phyloP scores from a whole-genome alignment of 495 filamentous ascomycete species.

The Penicillium paradoxum region DNA sequence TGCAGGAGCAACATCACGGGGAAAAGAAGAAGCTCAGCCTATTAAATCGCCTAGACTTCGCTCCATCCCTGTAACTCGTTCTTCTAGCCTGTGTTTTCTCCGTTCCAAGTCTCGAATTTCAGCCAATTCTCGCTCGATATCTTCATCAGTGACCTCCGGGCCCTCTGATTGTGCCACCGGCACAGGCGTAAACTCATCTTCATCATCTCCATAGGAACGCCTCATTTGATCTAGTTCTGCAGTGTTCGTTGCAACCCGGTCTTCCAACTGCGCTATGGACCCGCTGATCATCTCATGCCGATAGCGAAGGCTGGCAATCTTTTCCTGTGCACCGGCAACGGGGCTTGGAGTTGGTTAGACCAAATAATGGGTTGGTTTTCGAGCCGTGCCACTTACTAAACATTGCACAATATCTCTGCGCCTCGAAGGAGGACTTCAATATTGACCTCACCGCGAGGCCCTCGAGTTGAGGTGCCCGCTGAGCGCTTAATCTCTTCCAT shows the following conservation, averaged over 20 bases:
- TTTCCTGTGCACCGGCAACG: constrained; percentile 75
- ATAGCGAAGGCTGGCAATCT: constrained; percentile 64
- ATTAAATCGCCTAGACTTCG: constrained; percentile 65
- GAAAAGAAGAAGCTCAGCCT: constrained; percentile 30
- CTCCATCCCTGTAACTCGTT: constrained; percentile 71
- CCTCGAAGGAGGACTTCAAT: constrained; percentile 80
- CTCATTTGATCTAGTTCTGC: constrained; percentile 72
- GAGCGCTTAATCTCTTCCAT: constrained; percentile 72
- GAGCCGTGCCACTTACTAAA: constrained; percentile 57
- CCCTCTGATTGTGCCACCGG: constrained; percentile 44
- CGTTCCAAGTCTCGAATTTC: constrained; percentile 72
- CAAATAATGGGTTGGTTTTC: background rate
- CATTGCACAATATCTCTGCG: constrained; percentile 82
- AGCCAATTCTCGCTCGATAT: constrained; percentile 69
- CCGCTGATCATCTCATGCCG: constrained; percentile 67
- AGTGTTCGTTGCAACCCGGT: constrained; percentile 70
- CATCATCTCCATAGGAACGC: constrained; percentile 39
- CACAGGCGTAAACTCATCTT: constrained; percentile 27
- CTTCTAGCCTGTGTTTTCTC: constrained; percentile 71
- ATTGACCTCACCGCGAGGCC: constrained; percentile 67
- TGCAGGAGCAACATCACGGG: background rate
- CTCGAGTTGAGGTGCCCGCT: constrained; percentile 37
- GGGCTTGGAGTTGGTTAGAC: constrained; percentile 43
- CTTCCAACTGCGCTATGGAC: constrained; percentile 75
- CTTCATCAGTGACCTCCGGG: constrained; percentile 62